Conservation (phyloP, 495 filamentous ascomycete genomes). For the Clohesyomyces aquaticus region DNA sequence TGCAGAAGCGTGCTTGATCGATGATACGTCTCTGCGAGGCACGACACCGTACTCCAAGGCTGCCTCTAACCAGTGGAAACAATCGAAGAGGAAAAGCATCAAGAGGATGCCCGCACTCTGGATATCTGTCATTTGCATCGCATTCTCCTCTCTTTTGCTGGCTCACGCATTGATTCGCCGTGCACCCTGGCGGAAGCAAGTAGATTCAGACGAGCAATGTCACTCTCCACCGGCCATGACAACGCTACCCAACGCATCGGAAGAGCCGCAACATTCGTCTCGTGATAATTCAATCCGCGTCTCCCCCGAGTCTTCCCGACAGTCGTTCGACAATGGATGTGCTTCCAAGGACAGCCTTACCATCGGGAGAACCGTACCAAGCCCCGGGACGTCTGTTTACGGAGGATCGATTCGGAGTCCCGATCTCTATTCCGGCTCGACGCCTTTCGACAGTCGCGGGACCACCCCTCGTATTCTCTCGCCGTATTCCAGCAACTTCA, state of each 20-base stretch:
- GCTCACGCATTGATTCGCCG: conserved; percentile 36
- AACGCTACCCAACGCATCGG: not conserved
- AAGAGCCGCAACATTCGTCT: not conserved
- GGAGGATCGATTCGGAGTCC: conserved; percentile 18
- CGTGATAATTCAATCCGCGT: not conserved
- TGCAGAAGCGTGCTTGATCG: conserved; percentile 44
- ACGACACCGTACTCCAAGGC: conserved; percentile 36
- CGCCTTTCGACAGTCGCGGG: conserved; percentile 24
- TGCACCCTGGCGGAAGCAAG: conserved; percentile 28
- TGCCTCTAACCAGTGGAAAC: conserved; percentile 41
- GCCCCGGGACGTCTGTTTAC: conserved; percentile 11
- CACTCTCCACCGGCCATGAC: not conserved
- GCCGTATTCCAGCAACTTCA: conserved; percentile 23
- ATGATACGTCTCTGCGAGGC: conserved; percentile 47
- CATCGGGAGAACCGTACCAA: conserved; percentile 20
- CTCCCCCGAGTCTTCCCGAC: not conserved
- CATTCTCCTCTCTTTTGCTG: conserved; percentile 36
- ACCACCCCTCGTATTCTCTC: conserved; percentile 21
- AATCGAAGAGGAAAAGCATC: conserved; percentile 21
- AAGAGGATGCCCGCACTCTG: conserved; percentile 35
- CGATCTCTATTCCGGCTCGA: conserved; percentile 12
- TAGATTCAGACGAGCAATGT: conserved; percentile 1
- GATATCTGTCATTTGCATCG: conserved; percentile 35
- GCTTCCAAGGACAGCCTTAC: conserved; percentile 18
- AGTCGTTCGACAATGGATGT: not conserved